Conservation (phyloP, 164 flowering plant genomes). For the Sedum album region DNA sequence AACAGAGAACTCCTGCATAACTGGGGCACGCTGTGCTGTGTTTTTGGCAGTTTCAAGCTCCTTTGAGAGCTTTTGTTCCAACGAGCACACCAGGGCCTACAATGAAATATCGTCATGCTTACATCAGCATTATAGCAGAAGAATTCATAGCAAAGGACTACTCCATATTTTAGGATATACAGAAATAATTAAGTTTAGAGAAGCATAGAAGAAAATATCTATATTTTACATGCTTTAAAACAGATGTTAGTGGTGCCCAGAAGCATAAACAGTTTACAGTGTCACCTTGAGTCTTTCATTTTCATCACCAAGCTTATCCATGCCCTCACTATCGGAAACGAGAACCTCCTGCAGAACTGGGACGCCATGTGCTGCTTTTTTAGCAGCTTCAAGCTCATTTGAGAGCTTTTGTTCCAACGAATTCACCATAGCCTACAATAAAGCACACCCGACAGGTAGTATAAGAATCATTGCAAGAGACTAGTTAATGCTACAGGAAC, state of each 20-base stretch:
- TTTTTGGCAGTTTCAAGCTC: conserved; percentile 31
- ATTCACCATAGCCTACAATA: conserved; percentile 14
- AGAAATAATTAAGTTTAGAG: neutral
- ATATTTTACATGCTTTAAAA: neutral
- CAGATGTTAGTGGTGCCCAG: neutral
- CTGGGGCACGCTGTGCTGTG: conserved; percentile 18
- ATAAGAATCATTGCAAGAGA: neutral
- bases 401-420: conserved; percentile 68
- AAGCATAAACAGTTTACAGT: conserved; percentile 1
- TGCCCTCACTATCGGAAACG: conserved; percentile 52
- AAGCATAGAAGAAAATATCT: neutral
- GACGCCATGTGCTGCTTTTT: conserved; percentile 9
- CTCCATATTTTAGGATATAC: neutral
- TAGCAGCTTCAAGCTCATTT: conserved; percentile 37
- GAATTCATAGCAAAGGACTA: neutral
- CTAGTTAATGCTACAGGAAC: neutral
- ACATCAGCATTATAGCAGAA: neutral
- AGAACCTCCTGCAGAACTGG: conserved; percentile 53
- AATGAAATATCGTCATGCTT: conserved; percentile 4
- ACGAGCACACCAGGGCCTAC: conserved; percentile 59
- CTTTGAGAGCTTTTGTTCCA: conserved; percentile 65
- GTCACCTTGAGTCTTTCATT: conserved; percentile 34
- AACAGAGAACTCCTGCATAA: conserved; percentile 51
- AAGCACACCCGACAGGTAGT: neutral
- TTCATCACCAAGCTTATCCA: conserved; percentile 26